A percentile compares a stretch with the other conserved stretches of the same genome.
Evolutionary conservation across 1,284 basidiomycete genomes (phyloP).

Genomic region (Nidula niveotomentosa): DNA sequence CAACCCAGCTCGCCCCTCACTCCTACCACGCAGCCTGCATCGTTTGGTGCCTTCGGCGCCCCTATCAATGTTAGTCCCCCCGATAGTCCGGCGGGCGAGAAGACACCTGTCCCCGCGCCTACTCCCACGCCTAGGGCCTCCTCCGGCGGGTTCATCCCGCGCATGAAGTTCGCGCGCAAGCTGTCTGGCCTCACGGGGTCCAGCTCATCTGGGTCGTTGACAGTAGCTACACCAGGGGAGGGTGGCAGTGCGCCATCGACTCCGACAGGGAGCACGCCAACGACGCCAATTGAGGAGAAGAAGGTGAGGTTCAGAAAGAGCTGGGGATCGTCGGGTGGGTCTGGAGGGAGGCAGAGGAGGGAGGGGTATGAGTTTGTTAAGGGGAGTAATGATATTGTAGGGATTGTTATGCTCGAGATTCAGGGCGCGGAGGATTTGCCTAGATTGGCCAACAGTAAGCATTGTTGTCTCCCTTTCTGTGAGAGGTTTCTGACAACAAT

Average conservation of each 20-base stretch:
- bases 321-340: slow-evolving; percentile 9
- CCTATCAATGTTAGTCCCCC: neutral
- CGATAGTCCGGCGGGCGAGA: neutral
- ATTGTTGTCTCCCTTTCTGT: slow-evolving; percentile 14
- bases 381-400: slow-evolving; percentile 77
- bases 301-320: slow-evolving; percentile 12
- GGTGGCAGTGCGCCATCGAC: slow-evolving; percentile 1
- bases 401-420: slow-evolving; percentile 88
- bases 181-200: slow-evolving; percentile 14
- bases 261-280: neutral
- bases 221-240: neutral
- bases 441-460: slow-evolving; percentile 82
- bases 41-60: neutral
- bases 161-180: slow-evolving; percentile 20
- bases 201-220: slow-evolving; percentile 6
- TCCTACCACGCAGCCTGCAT: slow-evolving; percentile 4
- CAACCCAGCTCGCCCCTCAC: slow-evolving; percentile 17
- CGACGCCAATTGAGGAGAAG: neutral
- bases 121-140: slow-evolving; percentile 4
- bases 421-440: slow-evolving; percentile 81
- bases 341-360: slow-evolving; percentile 17
- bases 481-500: slow-evolving; percentile 20
- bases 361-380: slow-evolving; percentile 65
- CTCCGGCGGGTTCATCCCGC: slow-evolving; percentile 14
- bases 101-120: neutral